Evolutionary conservation across 2,329 filamentous ascomycete species (phyloP).

Genomic region (Aureobasidium sp.): DNA sequence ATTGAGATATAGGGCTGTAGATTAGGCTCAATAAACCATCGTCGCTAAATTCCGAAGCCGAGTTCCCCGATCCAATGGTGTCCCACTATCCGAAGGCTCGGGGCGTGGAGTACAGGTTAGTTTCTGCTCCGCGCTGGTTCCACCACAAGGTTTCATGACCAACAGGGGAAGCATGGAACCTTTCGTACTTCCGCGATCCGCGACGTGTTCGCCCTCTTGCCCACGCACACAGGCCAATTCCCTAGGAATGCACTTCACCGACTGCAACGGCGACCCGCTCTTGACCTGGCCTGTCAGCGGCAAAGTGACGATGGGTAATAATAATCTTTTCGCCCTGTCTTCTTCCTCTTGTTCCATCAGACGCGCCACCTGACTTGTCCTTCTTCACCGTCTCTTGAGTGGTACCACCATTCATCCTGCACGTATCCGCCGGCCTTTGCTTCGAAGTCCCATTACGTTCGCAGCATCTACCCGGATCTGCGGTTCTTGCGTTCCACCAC

Average conservation of each 20-base stretch:
- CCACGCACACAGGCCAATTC: constrained; percentile 6
- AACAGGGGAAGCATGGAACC: constrained; percentile 12
- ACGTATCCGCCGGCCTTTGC: constrained; percentile 1
- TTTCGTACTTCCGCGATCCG: constrained; percentile 11
- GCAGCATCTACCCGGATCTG: constrained; percentile 5
- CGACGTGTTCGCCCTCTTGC: constrained; percentile 2
- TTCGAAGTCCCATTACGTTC: constrained; percentile 2
- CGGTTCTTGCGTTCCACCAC: constrained; percentile 4
- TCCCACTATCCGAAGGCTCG: background rate
- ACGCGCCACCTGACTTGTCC: constrained; percentile 2
- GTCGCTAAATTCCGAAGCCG: background rate
- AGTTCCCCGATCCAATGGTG: constrained; percentile 7
- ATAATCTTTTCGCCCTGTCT: constrained; percentile 8
- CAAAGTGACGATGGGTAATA: background rate
- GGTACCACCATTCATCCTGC: background rate
- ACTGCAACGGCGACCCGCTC: constrained; percentile 12
- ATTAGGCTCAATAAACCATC: constrained; percentile 8
- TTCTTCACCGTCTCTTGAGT: constrained; percentile 5
- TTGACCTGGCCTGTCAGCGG: background rate
- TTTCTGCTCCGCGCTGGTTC: constrained; percentile 9
- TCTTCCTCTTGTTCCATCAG: background rate
- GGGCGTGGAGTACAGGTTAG: constrained; percentile 7
- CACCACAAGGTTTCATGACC: constrained; percentile 11
- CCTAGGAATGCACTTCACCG: constrained; percentile 10
- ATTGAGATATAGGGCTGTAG: constrained; percentile 8